phyloP scores from a whole-genome alignment of 768 basidiomycete genomes.

The Suillus decipiens region DNA sequence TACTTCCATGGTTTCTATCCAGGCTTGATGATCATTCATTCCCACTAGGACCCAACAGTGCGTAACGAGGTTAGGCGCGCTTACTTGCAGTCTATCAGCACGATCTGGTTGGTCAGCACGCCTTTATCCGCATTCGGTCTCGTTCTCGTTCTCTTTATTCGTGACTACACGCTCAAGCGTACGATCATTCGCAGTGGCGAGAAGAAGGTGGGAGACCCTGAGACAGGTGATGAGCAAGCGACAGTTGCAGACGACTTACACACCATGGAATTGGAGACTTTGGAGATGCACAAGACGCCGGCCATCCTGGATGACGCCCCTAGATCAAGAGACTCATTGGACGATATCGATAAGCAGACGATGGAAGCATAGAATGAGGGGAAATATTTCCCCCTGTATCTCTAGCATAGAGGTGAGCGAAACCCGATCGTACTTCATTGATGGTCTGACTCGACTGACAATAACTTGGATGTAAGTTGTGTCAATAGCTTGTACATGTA shows the following conservation, averaged over 20 bases:
- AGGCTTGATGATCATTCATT: slow-evolving; percentile 2
- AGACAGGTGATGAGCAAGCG: slow-evolving; percentile 23
- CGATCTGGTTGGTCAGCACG: slow-evolving; percentile 41
- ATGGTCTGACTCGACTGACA: not conserved
- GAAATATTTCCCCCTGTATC: not conserved
- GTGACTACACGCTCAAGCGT: slow-evolving; percentile 37
- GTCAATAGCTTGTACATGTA: not conserved
- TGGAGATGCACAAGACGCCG: not conserved
- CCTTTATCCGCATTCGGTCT: slow-evolving; percentile 34
- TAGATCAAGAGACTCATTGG: slow-evolving; percentile 8
- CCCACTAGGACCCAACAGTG: slow-evolving; percentile 29
- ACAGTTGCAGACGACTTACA: not conserved
- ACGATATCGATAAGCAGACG: slow-evolving; percentile 5
- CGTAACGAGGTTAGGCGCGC: slow-evolving; percentile 37
- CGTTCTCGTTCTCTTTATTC: slow-evolving; percentile 35
- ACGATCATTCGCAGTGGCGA: slow-evolving; percentile 18
- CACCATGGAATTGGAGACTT: not conserved
- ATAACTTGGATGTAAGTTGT: not conserved
- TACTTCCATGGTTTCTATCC: not conserved
- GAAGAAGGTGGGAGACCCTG: slow-evolving; percentile 28
- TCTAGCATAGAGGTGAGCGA: not conserved
- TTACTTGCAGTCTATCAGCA: slow-evolving; percentile 37
- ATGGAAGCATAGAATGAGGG: slow-evolving; percentile 1
- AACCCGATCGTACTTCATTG: not conserved
- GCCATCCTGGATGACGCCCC: slow-evolving; percentile 5